Evolutionary conservation across 805 yeast genomes (phyloP).

Genomic region (Torulaspora maleeae): DNA sequence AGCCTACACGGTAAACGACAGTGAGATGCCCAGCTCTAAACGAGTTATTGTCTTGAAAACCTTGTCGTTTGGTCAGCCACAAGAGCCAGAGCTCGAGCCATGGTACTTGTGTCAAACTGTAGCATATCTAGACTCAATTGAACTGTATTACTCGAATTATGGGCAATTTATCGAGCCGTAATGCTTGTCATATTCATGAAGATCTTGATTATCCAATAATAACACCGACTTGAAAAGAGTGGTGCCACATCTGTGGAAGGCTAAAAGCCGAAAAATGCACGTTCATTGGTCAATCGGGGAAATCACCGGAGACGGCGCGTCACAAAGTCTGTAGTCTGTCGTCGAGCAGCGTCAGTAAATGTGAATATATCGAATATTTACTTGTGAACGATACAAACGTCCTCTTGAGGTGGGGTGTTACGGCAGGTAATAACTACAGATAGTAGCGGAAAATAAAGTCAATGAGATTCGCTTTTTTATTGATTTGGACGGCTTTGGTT

Average conservation of each 20-base stretch:
- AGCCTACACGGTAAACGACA: constrained; percentile 1
- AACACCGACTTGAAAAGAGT: no score
- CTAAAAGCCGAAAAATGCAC: background rate
- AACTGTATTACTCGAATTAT: no score
- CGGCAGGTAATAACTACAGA: no score
- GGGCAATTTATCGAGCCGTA: no score
- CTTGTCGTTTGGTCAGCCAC: background rate
- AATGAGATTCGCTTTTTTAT: background rate
- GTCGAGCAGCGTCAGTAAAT: constrained; percentile 11
- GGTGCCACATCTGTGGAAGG: constrained; percentile 11
- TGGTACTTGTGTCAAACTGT: no score
- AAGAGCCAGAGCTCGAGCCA: no score
- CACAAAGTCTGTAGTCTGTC: constrained; percentile 1
- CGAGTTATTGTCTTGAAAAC: background rate
- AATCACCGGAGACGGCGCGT: background rate
- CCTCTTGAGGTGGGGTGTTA: no score
- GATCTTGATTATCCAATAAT: background rate
- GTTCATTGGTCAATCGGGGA: constrained; percentile 1
- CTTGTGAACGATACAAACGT: background rate
- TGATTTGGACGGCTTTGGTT: constrained; percentile 4
- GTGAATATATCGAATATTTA: background rate
- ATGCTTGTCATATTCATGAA: no score
- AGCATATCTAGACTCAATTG: no score
- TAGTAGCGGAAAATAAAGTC: background rate
- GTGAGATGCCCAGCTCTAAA: background rate